Conservation (phyloP, 371 early-diverging fungal genomes). For the Amoeboaphelidium protococcarum region DNA sequence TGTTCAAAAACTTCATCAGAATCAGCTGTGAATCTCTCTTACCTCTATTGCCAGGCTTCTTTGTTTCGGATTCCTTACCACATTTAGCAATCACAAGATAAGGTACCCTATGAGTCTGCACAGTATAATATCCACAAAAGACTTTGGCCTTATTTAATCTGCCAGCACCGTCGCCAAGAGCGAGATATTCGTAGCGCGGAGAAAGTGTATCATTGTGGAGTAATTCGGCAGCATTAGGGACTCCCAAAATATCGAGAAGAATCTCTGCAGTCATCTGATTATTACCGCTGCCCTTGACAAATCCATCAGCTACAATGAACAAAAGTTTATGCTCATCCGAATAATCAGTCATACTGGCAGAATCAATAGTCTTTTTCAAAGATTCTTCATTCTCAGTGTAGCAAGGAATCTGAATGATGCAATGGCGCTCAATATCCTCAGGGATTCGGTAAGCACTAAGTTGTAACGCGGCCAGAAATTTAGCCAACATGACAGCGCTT, state of each 20-base stretch:
- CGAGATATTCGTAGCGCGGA: constrained; percentile 25
- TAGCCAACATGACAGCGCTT: too few species aligned
- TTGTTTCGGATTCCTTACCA: constrained; percentile 18
- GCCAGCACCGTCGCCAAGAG: constrained; percentile 57
- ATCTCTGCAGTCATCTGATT: constrained; percentile 1
- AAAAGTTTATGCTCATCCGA: constrained; percentile 14
- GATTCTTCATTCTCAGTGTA: constrained; percentile 91
- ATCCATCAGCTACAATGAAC: constrained; percentile 15
- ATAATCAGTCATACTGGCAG: constrained; percentile 11
- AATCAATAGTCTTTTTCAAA: constrained; percentile 22
- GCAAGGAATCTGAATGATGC: constrained; percentile 46
- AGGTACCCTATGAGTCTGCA: constrained; percentile 38
- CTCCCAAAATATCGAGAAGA: constrained; percentile 2
- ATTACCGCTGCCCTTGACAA: constrained; percentile 3
- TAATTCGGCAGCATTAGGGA: constrained; percentile 1
- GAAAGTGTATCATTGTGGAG: constrained; percentile 8
- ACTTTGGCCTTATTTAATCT: constrained; percentile 85
- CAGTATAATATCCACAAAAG: constrained; percentile 78
- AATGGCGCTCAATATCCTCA: too few species aligned
- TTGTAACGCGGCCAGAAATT: too few species aligned
- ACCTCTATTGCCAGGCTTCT: constrained; percentile 55
- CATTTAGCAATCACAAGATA: constrained; percentile 56
- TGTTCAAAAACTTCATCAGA: constrained; percentile 49
- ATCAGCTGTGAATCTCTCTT: constrained; percentile 55
- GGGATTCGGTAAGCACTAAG: too few species aligned